Percentiles rank a stretch among this genome's conserved stretches.
Conservation (phyloP, 257 asterid genomes). For the Petunia axillaris region DNA sequence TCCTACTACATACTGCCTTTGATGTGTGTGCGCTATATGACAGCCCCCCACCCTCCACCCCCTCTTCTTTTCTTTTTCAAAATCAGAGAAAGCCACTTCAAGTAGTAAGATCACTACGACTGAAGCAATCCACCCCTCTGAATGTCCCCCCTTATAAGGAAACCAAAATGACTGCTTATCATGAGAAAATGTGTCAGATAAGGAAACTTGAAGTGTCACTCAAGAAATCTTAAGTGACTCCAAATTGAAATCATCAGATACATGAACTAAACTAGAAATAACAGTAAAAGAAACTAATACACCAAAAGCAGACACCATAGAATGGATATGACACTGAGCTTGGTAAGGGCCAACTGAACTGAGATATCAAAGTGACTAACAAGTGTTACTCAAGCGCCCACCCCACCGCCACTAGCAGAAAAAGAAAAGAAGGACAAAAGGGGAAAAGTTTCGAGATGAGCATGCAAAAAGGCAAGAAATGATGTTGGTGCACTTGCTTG, state of each 20-base stretch:
- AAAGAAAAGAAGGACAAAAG: not conserved
- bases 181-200: not conserved
- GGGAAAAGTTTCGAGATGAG: not conserved
- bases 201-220: not conserved
- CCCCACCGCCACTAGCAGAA: not conserved
- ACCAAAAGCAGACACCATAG: constrained; percentile 5
- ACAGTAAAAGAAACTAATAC: not conserved
- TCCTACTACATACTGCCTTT: constrained; percentile 3
- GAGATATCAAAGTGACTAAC: not conserved
- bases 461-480: constrained; percentile 3
- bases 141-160: not conserved
- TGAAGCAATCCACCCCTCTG: not conserved
- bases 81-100: constrained; percentile 20
- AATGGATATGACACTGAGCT: not conserved
- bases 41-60: not conserved
- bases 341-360: not conserved
- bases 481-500: constrained; percentile 4
- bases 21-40: constrained; percentile 16
- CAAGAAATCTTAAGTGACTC: not conserved
- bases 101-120: not conserved
- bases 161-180: not conserved
- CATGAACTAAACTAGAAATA: not conserved
- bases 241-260: not conserved
- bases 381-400: not conserved
- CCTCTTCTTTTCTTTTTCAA: not conserved